Base-by-base conservation (phyloP, 1,284 basidiomycete genomes). In the Sporisorium iseilematis-ciliati region DNA sequence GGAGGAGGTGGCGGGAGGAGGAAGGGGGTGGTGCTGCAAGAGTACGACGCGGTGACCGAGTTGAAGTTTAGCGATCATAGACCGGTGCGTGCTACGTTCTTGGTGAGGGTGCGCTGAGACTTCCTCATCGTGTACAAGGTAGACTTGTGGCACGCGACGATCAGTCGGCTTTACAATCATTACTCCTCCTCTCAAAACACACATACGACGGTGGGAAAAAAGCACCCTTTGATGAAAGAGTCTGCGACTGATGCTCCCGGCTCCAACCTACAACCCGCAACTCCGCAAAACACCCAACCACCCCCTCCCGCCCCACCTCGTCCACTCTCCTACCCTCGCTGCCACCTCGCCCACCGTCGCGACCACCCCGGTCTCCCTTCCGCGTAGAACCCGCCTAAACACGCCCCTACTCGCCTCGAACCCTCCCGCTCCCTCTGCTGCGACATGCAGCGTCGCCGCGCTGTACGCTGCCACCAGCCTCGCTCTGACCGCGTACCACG, bases 41-140 rank as follows among this genome's bases (percentile, higher is more conserved):
- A 42, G 40, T 78, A 78, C 49, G 61, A 67, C 42, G 40, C 50
- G 16, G 51, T 76, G 4, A 21, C 52, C 0, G 65, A 65, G 33
- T 26, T 78, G 51, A 67, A 51, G 56, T 62, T 78, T 23, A 76
- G 73, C 51, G 77, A 78, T 52, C 77, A 78, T 55, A 45, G 63
- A 29, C 64, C 77, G 3, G 73, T 78, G 11, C 60, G 66, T 25
- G 77, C 73, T 4, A 69, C 66, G 11, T 62, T 78, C 18, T 41
- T 78, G 7, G 57, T 73, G 1, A 48, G 74, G 14, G 43, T 77
- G 21, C n/a, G n/a, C n/a, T n/a, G n/a, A n/a, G n/a, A n/a, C n/a
- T n/a, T n/a, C n/a, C n/a, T n/a, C n/a, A n/a, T n/a, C n/a, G n/a
- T n/a, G n/a, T n/a, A n/a, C n/a, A n/a, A 54, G 50, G 12, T 38